Base-by-base conservation (phyloP, 2,329 filamentous ascomycete species). In the Phaeosphaeriaceae sp. region DNA sequence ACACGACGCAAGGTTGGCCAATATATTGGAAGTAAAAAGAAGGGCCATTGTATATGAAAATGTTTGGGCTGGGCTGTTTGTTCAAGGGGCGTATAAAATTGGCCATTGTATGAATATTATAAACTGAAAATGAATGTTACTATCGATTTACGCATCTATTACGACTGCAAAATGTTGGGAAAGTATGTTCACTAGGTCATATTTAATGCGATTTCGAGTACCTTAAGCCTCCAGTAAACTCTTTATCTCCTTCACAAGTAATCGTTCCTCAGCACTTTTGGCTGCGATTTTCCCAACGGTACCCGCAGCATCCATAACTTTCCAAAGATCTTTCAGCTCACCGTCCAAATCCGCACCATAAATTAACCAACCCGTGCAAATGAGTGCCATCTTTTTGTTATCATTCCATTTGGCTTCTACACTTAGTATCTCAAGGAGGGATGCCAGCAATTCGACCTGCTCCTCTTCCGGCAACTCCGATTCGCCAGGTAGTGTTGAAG, bases 371-470 rank as follows among this genome's bases (percentile, higher is more conserved):
- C 92, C 93, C 15, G 96, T 71, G 2, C 88, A 88, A 13, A 92
- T 78, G 28, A 96, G 63, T 71, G 92, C 84, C 0, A 90, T 90
- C 64, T 88, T 89, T 12, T 92, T 73, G 0, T 89, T 88, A 63
- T 96, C 92, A 9, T 71, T 71, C 68, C 75, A 81, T 70, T 38
- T 72, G 5, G 75, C 72, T 51, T 84, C 82, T 1, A 43, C 38
- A 11, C 61, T 70, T 0, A 93, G 83, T 2, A 89, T 88, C 72
- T 97, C 92, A 1, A 96, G 76, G 6, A 94, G 75, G 1, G 89
- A 88, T 0, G 92, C 92, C 0, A 88, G 85, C 4, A 97, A 77
- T 71, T 96, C 92, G 1, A 95, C 83, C 66, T 94, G 88, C 50
- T 89, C 86, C 2, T 81, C 83, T 30, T 90, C 87, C 0, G 84